phyloP scores from a whole-genome alignment of 2,329 filamentous ascomycete species.

The Trichophyton rubrum region DNA sequence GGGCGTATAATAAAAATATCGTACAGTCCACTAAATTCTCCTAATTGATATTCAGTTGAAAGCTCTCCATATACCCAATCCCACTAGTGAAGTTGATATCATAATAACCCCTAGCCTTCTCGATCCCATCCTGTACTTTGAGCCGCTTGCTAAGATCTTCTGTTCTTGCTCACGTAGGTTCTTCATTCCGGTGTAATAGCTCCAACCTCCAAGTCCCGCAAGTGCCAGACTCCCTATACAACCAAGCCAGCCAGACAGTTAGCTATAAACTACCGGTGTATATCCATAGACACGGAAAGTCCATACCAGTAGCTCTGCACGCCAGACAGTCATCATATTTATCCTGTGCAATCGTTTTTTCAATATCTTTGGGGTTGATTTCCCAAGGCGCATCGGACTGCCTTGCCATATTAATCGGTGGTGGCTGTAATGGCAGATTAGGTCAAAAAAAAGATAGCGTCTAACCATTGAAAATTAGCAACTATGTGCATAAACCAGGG shows the following conservation, averaged over 20 bases:
- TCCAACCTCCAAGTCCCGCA: constrained; percentile 62
- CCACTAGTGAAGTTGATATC: constrained; percentile 55
- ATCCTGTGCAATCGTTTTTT: constrained; percentile 39
- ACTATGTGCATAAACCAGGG: background rate
- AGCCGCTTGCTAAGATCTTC: constrained; percentile 53
- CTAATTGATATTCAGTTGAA: constrained; percentile 9
- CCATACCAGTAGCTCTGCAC: constrained; percentile 58
- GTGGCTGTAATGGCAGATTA: background rate
- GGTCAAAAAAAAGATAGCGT: background rate
- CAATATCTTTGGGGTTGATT: constrained; percentile 46
- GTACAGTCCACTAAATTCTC: background rate
- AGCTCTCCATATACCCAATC: constrained; percentile 57
- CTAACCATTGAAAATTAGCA: background rate
- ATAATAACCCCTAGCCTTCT: constrained; percentile 54
- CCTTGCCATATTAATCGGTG: constrained; percentile 7
- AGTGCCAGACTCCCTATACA: constrained; percentile 49
- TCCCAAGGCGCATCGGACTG: constrained; percentile 39
- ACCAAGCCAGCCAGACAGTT: background rate
- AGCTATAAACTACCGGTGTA: background rate
- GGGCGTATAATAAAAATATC: background rate
- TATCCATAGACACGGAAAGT: constrained; percentile 2
- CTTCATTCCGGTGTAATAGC: constrained; percentile 59
- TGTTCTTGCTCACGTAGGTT: constrained; percentile 55
- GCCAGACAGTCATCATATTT: constrained; percentile 52
- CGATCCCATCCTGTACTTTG: constrained; percentile 59